phyloP scores from a whole-genome alignment of 2,329 filamentous ascomycete species.

The Fusarium sp. region DNA sequence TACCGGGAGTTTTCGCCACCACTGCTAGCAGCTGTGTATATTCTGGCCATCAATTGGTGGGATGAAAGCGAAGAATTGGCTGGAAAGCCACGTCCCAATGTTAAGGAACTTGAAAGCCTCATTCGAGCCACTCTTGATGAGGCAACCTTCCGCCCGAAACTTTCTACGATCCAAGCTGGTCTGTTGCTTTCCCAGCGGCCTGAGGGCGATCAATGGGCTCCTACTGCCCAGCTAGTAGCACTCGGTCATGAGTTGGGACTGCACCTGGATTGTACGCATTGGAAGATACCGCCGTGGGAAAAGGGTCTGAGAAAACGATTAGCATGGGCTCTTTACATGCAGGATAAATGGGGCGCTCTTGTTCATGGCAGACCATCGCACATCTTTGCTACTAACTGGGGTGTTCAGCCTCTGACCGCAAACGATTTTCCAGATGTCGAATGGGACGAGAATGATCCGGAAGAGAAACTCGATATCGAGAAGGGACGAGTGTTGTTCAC shows the following conservation, averaged over 20 bases:
- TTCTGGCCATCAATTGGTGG: constrained; percentile 91
- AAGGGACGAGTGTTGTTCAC: constrained; percentile 76
- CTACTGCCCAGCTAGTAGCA: constrained; percentile 88
- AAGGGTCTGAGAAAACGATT: constrained; percentile 84
- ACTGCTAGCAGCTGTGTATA: constrained; percentile 82
- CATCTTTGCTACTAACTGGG: constrained; percentile 77
- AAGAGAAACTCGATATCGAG: constrained; percentile 73
- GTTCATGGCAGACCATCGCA: constrained; percentile 89
- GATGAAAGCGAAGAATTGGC: constrained; percentile 76
- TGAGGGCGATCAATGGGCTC: constrained; percentile 82
- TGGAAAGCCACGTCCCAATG: constrained; percentile 73
- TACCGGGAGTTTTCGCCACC: constrained; percentile 80
- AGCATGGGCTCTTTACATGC: constrained; percentile 93
- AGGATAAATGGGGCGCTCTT: constrained; percentile 90
- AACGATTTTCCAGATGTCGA: constrained; percentile 81
- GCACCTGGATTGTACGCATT: constrained; percentile 85
- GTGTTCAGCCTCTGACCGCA: constrained; percentile 71
- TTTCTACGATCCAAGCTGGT: constrained; percentile 83
- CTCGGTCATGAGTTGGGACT: constrained; percentile 88
- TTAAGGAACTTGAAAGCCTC: constrained; percentile 77
- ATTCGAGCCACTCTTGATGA: constrained; percentile 78
- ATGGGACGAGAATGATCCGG: constrained; percentile 69
- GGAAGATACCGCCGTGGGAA: constrained; percentile 92
- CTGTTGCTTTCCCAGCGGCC: constrained; percentile 79
- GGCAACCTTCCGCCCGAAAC: constrained; percentile 83